These are phyloP conservation scores for Kluyveromyces marxianus DNA, from an alignment of 1,139 yeast genomes.

Conservation along the genomic window DNA sequence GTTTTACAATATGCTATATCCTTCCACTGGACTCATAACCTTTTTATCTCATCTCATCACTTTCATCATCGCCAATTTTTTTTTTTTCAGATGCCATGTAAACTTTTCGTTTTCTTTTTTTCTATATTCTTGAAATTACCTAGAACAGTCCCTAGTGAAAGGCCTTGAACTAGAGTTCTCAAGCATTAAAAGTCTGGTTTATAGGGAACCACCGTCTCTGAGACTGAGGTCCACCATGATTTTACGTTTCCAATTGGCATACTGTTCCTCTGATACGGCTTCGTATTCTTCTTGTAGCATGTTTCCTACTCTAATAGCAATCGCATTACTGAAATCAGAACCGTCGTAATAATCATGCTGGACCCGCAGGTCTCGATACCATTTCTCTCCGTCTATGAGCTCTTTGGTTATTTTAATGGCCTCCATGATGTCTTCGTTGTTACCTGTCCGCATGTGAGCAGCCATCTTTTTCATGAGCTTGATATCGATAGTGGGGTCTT, in stretches of 20 bases:
- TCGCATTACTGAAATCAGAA: conserved; percentile 20
- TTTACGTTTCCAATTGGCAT: conserved; percentile 24
- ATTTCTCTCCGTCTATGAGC: conserved; percentile 45
- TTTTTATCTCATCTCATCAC: background rate
- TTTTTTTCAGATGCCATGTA: background rate
- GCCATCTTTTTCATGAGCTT: conserved; percentile 44
- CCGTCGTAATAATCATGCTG: conserved; percentile 27
- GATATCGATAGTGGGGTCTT: conserved; percentile 43
- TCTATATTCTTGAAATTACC: background rate
- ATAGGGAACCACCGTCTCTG: conserved; percentile 10
- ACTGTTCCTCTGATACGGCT: conserved; percentile 27
- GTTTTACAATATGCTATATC: no score
- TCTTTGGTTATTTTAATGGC: conserved; percentile 49
- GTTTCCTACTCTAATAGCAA: conserved; percentile 25
- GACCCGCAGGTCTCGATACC: conserved; percentile 44
- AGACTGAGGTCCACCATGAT: conserved; percentile 25
- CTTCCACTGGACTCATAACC: no score
- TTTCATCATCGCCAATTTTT: no score
- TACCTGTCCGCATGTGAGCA: conserved; percentile 45
- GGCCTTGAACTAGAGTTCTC: no score
- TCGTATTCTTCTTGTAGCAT: conserved; percentile 27
- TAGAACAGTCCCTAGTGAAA: background rate
- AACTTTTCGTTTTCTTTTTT: background rate
- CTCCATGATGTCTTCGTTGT: conserved; percentile 40
- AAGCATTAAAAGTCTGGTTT: no score